phyloP scores from a whole-genome alignment of 768 basidiomycete genomes.

The Termitomyces eurrhizus region DNA sequence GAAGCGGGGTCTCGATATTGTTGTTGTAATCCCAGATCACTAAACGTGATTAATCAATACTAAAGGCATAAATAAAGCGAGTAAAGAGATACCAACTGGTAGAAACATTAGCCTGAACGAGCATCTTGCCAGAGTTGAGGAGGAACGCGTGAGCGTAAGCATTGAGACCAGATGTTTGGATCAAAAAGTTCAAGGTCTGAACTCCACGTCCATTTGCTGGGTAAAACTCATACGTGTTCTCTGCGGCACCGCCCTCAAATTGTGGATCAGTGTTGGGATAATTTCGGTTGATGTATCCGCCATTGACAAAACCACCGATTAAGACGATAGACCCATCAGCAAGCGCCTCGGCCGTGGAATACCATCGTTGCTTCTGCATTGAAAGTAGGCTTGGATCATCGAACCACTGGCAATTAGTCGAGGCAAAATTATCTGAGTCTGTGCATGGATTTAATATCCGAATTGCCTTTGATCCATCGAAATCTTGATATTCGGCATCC shows the following conservation, averaged over 20 bases:
- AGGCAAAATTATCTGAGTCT: constrained; percentile 40
- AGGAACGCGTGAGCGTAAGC: constrained; percentile 73
- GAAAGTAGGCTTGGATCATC: constrained; percentile 59
- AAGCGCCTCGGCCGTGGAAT: constrained; percentile 69
- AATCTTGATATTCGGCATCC: constrained; percentile 73
- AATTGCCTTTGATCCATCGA: constrained; percentile 79
- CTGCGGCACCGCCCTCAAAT: constrained; percentile 66
- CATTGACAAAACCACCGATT: constrained; percentile 78
- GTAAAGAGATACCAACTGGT: constrained; percentile 46
- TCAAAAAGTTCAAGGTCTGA: constrained; percentile 64
- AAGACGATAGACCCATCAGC: constrained; percentile 76
- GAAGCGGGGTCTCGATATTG: constrained; percentile 61
- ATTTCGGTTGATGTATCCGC: constrained; percentile 78
- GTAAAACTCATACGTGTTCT: constrained; percentile 84
- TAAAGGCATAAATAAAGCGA: neutral
- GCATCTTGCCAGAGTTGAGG: constrained; percentile 73
- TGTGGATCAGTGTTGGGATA: constrained; percentile 67
- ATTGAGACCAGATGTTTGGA: constrained; percentile 72
- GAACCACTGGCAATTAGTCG: constrained; percentile 64
- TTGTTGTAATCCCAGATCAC: constrained; percentile 49
- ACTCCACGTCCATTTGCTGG: constrained; percentile 52
- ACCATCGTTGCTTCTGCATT: constrained; percentile 75
- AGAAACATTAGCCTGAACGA: constrained; percentile 81
- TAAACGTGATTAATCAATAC: constrained; percentile 9
- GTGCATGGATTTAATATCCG: constrained; percentile 80